These are phyloP conservation scores for Maudiozyma pseudohumilis DNA, from an alignment of 805 yeast species.

Conservation along the genomic window DNA sequence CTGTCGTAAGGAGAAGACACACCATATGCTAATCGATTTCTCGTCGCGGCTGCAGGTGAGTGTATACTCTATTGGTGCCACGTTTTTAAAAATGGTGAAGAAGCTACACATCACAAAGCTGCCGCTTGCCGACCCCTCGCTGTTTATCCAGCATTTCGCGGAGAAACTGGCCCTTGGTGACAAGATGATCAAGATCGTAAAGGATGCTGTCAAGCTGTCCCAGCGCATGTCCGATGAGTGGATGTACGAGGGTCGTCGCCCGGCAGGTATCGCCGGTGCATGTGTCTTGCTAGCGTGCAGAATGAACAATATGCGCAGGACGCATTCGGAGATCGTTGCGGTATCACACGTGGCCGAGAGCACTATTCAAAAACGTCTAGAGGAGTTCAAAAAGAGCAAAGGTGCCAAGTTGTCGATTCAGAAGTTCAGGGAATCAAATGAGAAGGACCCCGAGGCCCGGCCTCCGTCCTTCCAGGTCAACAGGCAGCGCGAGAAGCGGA, in stretches of 20 bases:
- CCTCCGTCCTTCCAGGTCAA: constrained; percentile 80
- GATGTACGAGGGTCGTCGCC: constrained; percentile 94
- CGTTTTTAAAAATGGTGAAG: constrained; percentile 88
- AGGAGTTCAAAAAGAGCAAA: constrained; percentile 72
- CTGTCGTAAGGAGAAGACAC: constrained; percentile 83
- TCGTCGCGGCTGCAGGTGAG: constrained; percentile 82
- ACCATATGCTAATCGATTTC: constrained; percentile 93
- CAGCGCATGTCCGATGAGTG: constrained; percentile 90
- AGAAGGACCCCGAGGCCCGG: constrained; percentile 30
- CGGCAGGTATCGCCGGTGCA: constrained; percentile 98
- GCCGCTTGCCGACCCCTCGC: constrained; percentile 89
- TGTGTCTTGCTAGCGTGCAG: constrained; percentile 87
- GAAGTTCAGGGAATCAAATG: constrained; percentile 47
- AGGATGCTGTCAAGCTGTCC: constrained; percentile 80
- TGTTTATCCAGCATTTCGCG: constrained; percentile 89
- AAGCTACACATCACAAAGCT: constrained; percentile 63
- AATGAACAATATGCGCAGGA: constrained; percentile 89
- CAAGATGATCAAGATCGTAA: constrained; percentile 60
- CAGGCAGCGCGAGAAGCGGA: constrained; percentile 39
- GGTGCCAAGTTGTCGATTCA: constrained; percentile 66
- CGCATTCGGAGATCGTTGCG: constrained; percentile 88
- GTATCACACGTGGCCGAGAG: constrained; percentile 93
- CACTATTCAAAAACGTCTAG: constrained; percentile 80
- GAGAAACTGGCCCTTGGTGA: constrained; percentile 77
- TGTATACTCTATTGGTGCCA: constrained; percentile 92